phyloP scores from a whole-genome alignment of 805 yeast species.

The Jamesozyma piceae region DNA sequence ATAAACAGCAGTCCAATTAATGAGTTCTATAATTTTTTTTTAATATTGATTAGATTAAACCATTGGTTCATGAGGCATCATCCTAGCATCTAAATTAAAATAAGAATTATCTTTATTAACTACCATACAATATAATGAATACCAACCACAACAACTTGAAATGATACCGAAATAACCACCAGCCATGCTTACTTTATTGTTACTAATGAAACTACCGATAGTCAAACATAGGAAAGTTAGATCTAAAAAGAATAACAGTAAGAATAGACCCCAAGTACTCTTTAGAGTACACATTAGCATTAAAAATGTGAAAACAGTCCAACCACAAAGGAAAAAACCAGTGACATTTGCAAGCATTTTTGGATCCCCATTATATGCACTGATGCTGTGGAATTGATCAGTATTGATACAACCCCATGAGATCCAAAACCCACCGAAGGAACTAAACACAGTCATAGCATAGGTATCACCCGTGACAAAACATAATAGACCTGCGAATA shows the following conservation, averaged over 20 bases:
- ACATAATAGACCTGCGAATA: slow-evolving; percentile 69
- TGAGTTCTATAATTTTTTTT: no score
- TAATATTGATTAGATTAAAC: slow-evolving; percentile 24
- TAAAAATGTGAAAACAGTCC: slow-evolving; percentile 56
- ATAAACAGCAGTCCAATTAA: no score
- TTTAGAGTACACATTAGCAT: slow-evolving; percentile 49
- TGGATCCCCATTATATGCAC: slow-evolving; percentile 39
- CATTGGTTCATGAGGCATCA: slow-evolving; percentile 40
- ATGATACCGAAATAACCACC: slow-evolving; percentile 56
- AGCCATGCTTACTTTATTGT: slow-evolving; percentile 37
- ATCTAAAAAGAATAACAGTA: slow-evolving; percentile 45
- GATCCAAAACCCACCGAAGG: slow-evolving; percentile 69
- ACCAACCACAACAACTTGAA: slow-evolving; percentile 50
- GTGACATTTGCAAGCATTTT: slow-evolving; percentile 41
- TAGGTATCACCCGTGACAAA: slow-evolving; percentile 67
- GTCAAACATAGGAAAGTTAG: slow-evolving; percentile 44
- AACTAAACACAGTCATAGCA: slow-evolving; percentile 48
- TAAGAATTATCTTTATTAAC: slow-evolving; percentile 54
- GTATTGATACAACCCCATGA: slow-evolving; percentile 56
- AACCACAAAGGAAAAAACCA: slow-evolving; percentile 52
- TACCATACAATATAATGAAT: slow-evolving; percentile 54
- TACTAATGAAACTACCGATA: slow-evolving; percentile 44
- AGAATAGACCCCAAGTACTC: slow-evolving; percentile 49
- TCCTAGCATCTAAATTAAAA: slow-evolving; percentile 41
- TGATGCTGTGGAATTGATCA: slow-evolving; percentile 47